Evolutionary conservation across 441 rosid species (phyloP).

Genomic region (Populus trichocarpa): DNA sequence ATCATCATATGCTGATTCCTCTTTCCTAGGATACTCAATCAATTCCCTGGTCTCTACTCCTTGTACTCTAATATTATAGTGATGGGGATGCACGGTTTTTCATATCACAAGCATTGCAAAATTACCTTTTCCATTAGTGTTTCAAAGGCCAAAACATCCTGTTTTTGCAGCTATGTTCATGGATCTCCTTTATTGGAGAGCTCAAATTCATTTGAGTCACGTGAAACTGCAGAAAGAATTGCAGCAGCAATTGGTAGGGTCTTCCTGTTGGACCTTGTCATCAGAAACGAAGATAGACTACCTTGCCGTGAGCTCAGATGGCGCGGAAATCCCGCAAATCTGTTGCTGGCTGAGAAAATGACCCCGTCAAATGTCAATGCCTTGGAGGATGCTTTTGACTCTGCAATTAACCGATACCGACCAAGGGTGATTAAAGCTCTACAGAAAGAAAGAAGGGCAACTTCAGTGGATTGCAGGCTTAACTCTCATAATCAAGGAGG

Average conservation of each 20-base stretch:
- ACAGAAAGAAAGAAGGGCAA: conserved; percentile 84
- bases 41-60: not conserved
- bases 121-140: not conserved
- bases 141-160: not conserved
- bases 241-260: conserved; percentile 91
- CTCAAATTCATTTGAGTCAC: conserved; percentile 67
- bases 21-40: not conserved
- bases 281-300: conserved; percentile 96
- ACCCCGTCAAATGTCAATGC: conserved; percentile 42
- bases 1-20: not conserved
- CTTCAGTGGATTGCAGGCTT: conserved; percentile 67
- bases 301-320: conserved; percentile 94
- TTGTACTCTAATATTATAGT: not conserved
- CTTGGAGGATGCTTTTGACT: conserved; percentile 70
- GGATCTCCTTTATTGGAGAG: conserved; percentile 92
- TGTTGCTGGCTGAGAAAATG: conserved; percentile 77
- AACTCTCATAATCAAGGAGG: conserved; percentile 31
- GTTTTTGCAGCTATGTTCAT: conserved; percentile 84
- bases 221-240: conserved; percentile 68
- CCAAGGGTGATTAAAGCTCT: conserved; percentile 82
- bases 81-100: not conserved
- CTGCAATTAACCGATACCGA: conserved; percentile 67
- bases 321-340: conserved; percentile 98
- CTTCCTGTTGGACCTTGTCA: conserved; percentile 90
- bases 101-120: not conserved